These are phyloP conservation scores for Alternaria burnsii DNA, from an alignment of 2,329 filamentous ascomycete genomes.

Conservation along the genomic window DNA sequence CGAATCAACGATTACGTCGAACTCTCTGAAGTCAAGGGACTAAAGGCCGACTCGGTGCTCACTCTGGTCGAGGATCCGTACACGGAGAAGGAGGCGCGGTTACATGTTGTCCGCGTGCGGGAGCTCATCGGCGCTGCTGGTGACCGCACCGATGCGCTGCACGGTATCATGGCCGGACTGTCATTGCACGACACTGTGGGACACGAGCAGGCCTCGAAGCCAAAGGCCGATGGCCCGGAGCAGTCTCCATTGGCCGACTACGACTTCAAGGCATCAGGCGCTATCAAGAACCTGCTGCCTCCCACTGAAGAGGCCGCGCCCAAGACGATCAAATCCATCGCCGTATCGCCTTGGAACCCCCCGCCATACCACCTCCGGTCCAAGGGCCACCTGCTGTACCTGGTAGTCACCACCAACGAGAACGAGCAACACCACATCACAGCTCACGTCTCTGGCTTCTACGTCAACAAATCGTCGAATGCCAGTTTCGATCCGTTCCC, in stretches of 20 bases:
- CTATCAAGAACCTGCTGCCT: constrained; percentile 76
- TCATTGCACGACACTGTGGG: constrained; percentile 86
- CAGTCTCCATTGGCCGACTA: constrained; percentile 68
- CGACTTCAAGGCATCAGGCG: constrained; percentile 75
- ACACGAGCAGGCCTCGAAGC: constrained; percentile 45
- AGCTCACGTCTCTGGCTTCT: constrained; percentile 92
- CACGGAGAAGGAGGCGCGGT: constrained; percentile 95
- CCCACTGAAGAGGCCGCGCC: constrained; percentile 71
- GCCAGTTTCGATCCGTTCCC: constrained; percentile 93
- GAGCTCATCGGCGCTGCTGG: constrained; percentile 94
- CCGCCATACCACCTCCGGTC: constrained; percentile 90
- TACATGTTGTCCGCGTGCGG: constrained; percentile 89
- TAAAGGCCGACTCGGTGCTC: constrained; percentile 80
- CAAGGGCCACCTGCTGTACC: constrained; percentile 90
- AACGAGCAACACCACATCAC: constrained; percentile 96
- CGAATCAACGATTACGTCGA: constrained; percentile 96
- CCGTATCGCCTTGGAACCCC: constrained; percentile 94
- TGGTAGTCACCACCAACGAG: constrained; percentile 88
- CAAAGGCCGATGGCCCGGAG: constrained; percentile 43
- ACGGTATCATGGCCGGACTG: constrained; percentile 83
- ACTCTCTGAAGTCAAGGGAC: constrained; percentile 84
- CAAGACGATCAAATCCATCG: constrained; percentile 89
- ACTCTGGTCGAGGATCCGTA: constrained; percentile 92
- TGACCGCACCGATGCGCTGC: constrained; percentile 83
- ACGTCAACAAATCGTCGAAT: constrained; percentile 95